These are phyloP conservation scores for Rhodamnia argentea DNA, from an alignment of 345 rosid species.

Conservation along the genomic window DNA sequence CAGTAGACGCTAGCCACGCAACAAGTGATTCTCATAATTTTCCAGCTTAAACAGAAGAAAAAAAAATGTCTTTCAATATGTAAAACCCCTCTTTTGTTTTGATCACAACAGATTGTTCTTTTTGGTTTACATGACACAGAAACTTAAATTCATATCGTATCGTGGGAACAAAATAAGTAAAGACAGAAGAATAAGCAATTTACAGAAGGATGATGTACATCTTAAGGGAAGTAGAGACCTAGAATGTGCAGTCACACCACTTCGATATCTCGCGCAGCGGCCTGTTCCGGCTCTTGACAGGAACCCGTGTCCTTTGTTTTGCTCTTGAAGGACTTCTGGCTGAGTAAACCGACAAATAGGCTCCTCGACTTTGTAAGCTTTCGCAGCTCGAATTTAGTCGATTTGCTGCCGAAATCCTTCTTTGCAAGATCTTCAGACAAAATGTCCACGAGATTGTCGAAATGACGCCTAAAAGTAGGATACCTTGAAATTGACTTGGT, in stretches of 20 bases:
- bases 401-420: conserved; percentile 21
- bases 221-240: neutral
- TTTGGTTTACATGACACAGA: neutral
- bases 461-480: conserved; percentile 74
- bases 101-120: neutral
- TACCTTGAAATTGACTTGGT: conserved; percentile 80
- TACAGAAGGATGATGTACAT: neutral
- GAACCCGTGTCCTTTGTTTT: conserved; percentile 37
- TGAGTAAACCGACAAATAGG: conserved; percentile 39
- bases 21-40: neutral
- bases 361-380: conserved; percentile 41
- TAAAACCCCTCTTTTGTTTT: neutral
- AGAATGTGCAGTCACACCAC: conserved; percentile 12
- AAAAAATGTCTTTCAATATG: neutral
- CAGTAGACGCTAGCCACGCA: neutral
- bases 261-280: conserved; percentile 21
- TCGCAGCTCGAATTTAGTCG: conserved; percentile 7
- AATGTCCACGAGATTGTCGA: conserved; percentile 40
- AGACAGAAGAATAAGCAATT: neutral
- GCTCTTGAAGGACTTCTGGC: conserved; percentile 49
- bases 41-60: neutral
- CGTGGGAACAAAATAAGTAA: neutral
- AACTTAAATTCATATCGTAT: neutral
- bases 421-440: conserved; percentile 55
- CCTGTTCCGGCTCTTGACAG: conserved; percentile 33